A percentile compares a stretch with the other conserved stretches of the same genome.
Evolutionary conservation across 768 basidiomycete genomes (phyloP).

Genomic region (Astraeus odoratus): DNA sequence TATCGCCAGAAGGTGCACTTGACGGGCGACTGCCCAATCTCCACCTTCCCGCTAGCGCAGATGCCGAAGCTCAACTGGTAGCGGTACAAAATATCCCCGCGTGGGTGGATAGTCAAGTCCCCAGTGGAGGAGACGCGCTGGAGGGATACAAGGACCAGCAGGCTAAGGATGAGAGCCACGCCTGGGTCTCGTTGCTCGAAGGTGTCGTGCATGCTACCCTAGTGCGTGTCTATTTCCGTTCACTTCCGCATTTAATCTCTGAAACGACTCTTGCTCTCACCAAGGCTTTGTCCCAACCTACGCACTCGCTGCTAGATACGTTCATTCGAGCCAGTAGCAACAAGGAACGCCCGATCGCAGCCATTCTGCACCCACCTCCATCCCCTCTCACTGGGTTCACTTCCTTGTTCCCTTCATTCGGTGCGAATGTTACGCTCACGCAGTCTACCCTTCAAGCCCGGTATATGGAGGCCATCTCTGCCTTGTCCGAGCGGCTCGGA

Average conservation of each 20-base stretch:
- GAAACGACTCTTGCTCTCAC: constrained; percentile 1
- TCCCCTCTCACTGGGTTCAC: constrained; percentile 64
- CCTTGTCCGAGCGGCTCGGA: constrained; percentile 69
- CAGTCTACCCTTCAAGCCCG: constrained; percentile 42
- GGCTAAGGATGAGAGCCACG: constrained; percentile 66
- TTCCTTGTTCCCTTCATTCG: constrained; percentile 55
- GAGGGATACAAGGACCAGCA: constrained; percentile 63
- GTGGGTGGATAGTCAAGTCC: constrained; percentile 60
- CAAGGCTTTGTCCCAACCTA: constrained; percentile 46
- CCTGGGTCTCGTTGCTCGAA: constrained; percentile 78
- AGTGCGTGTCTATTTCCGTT: constrained; percentile 34
- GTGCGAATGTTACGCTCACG: constrained; percentile 50
- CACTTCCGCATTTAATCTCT: constrained; percentile 1
- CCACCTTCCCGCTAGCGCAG: constrained; percentile 40
- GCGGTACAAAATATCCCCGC: constrained; percentile 61
- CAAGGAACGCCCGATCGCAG: constrained; percentile 32
- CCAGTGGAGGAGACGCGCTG: constrained; percentile 34
- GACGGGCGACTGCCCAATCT: constrained; percentile 66
- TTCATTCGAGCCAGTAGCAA: constrained; percentile 33
- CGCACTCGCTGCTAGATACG: constrained; percentile 34
- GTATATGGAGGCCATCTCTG: constrained; percentile 65
- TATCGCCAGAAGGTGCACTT: constrained; percentile 61
- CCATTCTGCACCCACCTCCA: constrained; percentile 57
- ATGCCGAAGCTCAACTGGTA: constrained; percentile 42
- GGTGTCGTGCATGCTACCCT: constrained; percentile 71